Conservation (phyloP, 2,329 filamentous ascomycete genomes). For the Xylariaceae sp. region DNA sequence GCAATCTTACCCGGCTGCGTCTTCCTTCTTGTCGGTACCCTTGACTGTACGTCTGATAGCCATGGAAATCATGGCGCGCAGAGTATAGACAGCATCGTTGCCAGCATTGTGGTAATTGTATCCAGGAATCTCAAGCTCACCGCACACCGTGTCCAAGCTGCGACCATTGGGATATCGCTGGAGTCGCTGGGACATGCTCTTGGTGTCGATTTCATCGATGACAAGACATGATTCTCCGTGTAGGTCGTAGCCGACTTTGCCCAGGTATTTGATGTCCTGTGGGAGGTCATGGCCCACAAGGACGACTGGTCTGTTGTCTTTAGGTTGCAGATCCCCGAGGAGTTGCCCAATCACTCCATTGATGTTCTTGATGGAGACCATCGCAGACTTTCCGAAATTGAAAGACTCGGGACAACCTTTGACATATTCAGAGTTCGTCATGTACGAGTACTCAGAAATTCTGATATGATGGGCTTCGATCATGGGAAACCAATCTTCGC, state of each 20-base stretch:
- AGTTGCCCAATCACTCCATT: slow-evolving; percentile 35
- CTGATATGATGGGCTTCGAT: slow-evolving; percentile 75
- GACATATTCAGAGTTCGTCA: slow-evolving; percentile 68
- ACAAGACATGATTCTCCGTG: slow-evolving; percentile 49
- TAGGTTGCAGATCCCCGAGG: slow-evolving; percentile 29
- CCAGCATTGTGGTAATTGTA: slow-evolving; percentile 80
- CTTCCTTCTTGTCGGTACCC: slow-evolving; percentile 6
- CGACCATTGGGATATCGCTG: slow-evolving; percentile 50
- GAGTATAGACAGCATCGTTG: slow-evolving; percentile 79
- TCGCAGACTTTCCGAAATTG: slow-evolving; percentile 62
- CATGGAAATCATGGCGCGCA: slow-evolving; percentile 69
- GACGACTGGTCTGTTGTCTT: slow-evolving; percentile 51
- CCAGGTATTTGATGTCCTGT: slow-evolving; percentile 68
- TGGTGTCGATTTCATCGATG: slow-evolving; percentile 70
- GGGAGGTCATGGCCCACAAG: slow-evolving; percentile 75
- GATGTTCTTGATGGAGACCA: slow-evolving; percentile 37
- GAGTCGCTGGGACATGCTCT: slow-evolving; percentile 65
- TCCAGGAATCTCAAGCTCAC: slow-evolving; percentile 59
- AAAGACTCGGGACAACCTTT: slow-evolving; percentile 71
- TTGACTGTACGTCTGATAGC: slow-evolving; percentile 38
- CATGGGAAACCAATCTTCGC: slow-evolving; percentile 62
- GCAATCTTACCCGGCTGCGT: not conserved
- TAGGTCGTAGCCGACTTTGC: slow-evolving; percentile 61
- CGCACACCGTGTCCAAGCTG: slow-evolving; percentile 60
- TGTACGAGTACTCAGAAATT: slow-evolving; percentile 64